These are phyloP conservation scores for Rhodotorula sp. DNA, from an alignment of 1,284 basidiomycete species.

Conservation along the genomic window DNA sequence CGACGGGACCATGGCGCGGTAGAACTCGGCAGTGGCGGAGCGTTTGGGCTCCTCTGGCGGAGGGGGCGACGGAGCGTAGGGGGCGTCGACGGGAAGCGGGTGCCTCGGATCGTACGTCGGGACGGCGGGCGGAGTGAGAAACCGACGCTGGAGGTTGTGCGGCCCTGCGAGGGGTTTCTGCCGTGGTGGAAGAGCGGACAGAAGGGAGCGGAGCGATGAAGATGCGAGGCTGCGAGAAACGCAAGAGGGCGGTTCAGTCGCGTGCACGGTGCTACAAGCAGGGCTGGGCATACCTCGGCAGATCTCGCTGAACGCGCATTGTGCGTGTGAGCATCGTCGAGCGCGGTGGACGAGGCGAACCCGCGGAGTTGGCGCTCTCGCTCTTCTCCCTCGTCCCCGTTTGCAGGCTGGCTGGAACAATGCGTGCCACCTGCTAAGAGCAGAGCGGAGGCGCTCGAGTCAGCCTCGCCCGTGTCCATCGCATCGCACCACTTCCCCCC, in stretches of 20 bases:
- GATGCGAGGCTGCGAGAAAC: not conserved
- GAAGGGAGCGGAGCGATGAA: not conserved
- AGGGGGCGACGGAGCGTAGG: not conserved
- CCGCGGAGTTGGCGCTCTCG: not conserved
- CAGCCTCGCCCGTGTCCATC: too few relatives aligned
- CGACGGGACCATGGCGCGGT: constrained; percentile 37
- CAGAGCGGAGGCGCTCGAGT: too few relatives aligned
- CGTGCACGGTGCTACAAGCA: too few relatives aligned
- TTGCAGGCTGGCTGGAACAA: too few relatives aligned
- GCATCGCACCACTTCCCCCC: too few relatives aligned
- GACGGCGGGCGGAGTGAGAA: not conserved
- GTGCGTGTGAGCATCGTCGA: not conserved
- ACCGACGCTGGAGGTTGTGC: not conserved
- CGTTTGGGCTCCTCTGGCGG: not conserved
- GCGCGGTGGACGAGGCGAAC: not conserved
- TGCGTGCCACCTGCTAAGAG: too few relatives aligned
- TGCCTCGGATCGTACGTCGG: not conserved
- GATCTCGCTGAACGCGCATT: not conserved
- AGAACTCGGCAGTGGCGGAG: constrained; percentile 30
- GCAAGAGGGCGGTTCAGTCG: not conserved
- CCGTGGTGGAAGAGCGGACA: not conserved
- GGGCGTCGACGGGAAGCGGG: not conserved
- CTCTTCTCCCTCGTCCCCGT: not conserved
- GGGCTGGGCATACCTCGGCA: not conserved
- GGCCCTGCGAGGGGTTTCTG: not conserved